A percentile compares a stretch with the other conserved stretches of the same genome.
Evolutionary conservation across 371 early-diverging fungal species (phyloP).

Genomic region (Mucor racemosus): DNA sequence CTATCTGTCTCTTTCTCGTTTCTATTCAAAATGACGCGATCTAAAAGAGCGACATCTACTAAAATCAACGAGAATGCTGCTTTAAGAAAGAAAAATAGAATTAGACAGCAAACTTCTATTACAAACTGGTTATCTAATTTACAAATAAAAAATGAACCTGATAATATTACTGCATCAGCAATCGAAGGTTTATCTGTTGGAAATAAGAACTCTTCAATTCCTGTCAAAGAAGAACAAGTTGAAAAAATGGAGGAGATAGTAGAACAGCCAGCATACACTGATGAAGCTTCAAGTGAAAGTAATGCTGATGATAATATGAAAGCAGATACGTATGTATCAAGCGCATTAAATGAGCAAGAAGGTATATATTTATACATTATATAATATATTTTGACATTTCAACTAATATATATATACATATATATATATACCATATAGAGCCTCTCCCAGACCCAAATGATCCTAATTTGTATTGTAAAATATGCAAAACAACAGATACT

Average conservation of each 20-base stretch:
- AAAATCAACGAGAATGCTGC: background rate
- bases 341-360: background rate
- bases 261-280: background rate
- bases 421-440: background rate
- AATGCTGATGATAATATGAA: background rate
- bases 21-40: background rate
- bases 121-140: background rate
- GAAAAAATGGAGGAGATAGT: background rate
- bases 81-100: background rate
- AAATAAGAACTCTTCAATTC: background rate
- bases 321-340: background rate
- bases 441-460: background rate
- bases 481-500: background rate
- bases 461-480: conserved; percentile 4
- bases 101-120: background rate
- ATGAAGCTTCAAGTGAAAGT: background rate
- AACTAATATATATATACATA: no score
- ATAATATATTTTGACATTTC: no score
- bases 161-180: background rate
- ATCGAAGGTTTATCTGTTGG: background rate
- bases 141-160: background rate
- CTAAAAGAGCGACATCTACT: background rate
- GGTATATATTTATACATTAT: background rate
- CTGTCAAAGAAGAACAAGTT: background rate
- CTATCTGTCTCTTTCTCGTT: background rate